A percentile compares a stretch with the other conserved stretches of the same genome.
These are phyloP conservation scores for Linum tenue DNA, from an alignment of 345 rosid species.

Conservation along the genomic window DNA sequence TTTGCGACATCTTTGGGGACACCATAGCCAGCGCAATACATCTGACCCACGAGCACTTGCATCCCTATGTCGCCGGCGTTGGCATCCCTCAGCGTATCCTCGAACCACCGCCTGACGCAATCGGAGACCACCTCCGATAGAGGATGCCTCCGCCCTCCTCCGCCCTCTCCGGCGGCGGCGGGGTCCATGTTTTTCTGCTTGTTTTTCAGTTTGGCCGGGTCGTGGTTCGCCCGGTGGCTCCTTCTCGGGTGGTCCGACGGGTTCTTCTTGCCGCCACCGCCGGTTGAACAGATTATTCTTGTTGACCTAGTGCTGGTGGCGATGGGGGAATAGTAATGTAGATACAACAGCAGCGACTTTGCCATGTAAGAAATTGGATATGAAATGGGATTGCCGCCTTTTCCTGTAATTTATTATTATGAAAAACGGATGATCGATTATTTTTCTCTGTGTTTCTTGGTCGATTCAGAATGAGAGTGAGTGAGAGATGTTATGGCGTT, in stretches of 20 bases:
- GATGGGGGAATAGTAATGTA: neutral
- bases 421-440: too few relatives aligned
- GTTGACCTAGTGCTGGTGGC: neutral
- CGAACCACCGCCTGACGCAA: constrained; percentile 65
- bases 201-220: constrained; percentile 27
- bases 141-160: constrained; percentile 24
- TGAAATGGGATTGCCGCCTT: too few relatives aligned
- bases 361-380: too few relatives aligned
- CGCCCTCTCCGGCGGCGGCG: constrained; percentile 22
- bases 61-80: constrained; percentile 58
- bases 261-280: too few relatives aligned
- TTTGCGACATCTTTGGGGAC: constrained; percentile 58
- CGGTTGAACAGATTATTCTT: constrained; percentile 31
- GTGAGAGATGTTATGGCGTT: too few relatives aligned
- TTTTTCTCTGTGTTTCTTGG: too few relatives aligned
- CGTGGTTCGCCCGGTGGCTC: constrained; percentile 21
- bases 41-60: constrained; percentile 82
- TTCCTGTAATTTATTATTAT: too few relatives aligned
- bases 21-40: constrained; percentile 74
- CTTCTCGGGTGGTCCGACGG: constrained; percentile 17
- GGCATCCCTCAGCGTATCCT: constrained; percentile 68
- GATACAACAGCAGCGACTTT: too few relatives aligned
- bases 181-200: constrained; percentile 18
- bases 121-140: constrained; percentile 60
- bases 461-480: too few relatives aligned